A percentile compares a stretch with the other conserved stretches of the same genome.
phyloP scores from a whole-genome alignment of 75 land plant species.

The Picea sitchensis region DNA sequence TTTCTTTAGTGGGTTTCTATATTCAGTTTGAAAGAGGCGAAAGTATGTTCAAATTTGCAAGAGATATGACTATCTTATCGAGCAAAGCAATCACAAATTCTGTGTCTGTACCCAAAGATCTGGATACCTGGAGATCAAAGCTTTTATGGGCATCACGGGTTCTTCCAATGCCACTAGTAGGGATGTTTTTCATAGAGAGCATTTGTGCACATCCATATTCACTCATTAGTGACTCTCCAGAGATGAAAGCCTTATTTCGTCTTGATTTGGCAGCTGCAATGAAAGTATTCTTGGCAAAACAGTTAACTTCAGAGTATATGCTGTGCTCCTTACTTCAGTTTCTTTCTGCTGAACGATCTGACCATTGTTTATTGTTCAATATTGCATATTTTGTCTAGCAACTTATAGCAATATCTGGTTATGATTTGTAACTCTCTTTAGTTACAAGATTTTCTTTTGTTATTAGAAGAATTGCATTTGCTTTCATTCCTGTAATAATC shows the following conservation, averaged over 20 bases:
- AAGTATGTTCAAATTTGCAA: constrained; percentile 76
- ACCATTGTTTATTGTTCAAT: background rate
- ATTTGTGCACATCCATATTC: constrained; percentile 65
- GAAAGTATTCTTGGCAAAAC: constrained; percentile 88
- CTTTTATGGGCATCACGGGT: constrained; percentile 81
- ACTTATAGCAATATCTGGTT: too few relatives aligned
- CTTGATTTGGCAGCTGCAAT: constrained; percentile 83
- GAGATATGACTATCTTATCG: constrained; percentile 73
- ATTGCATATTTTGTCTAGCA: background rate
- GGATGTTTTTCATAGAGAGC: constrained; percentile 72
- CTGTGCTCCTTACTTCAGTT: background rate
- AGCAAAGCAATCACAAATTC: constrained; percentile 61
- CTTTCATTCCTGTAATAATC: background rate
- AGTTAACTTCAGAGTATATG: constrained; percentile 84
- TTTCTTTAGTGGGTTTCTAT: constrained; percentile 10
- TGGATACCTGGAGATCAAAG: constrained; percentile 79
- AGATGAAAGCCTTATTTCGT: constrained; percentile 77
- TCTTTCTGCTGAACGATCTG: background rate
- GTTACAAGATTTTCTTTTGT: background rate
- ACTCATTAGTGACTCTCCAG: constrained; percentile 58
- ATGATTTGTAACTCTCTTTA: too few relatives aligned
- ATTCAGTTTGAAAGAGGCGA: constrained; percentile 89
- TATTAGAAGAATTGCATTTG: background rate
- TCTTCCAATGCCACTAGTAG: constrained; percentile 95
- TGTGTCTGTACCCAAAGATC: constrained; percentile 46